Evolutionary conservation across 2,329 filamentous ascomycete species (phyloP).

Genomic region (Bipolaris zeicola): DNA sequence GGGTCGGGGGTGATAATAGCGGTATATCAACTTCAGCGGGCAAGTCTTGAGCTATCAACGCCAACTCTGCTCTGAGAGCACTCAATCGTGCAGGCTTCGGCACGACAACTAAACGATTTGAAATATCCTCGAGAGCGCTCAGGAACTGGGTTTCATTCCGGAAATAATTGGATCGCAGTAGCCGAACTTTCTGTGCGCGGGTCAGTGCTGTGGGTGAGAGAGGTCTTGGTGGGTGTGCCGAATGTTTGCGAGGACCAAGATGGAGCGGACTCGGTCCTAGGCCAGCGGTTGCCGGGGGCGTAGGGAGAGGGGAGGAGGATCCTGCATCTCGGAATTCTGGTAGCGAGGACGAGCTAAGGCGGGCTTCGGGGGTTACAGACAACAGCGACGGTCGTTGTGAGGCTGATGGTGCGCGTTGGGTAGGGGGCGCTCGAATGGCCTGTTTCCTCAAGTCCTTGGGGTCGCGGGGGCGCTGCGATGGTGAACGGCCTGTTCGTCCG

Average conservation of each 20-base stretch:
- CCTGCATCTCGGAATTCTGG: conserved; percentile 64
- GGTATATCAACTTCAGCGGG: conserved; percentile 85
- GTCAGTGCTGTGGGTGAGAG: conserved; percentile 68
- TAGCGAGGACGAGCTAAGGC: conserved; percentile 70
- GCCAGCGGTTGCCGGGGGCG: conserved; percentile 50
- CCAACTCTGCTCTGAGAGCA: conserved; percentile 78
- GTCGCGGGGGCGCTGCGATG: conserved; percentile 37
- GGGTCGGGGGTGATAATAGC: conserved; percentile 75
- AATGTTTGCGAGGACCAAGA: conserved; percentile 52
- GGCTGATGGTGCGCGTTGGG: conserved; percentile 33
- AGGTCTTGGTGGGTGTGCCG: conserved; percentile 63
- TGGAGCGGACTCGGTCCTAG: conserved; percentile 42
- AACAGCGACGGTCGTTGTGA: conserved; percentile 56
- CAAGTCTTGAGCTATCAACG: conserved; percentile 78
- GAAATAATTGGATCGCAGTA: conserved; percentile 82
- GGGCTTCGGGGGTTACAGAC: conserved; percentile 63
- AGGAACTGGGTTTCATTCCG: conserved; percentile 80
- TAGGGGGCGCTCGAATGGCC: conserved; percentile 28
- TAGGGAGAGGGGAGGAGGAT: conserved; percentile 45
- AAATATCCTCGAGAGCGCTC: conserved; percentile 80
- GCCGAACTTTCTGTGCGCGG: conserved; percentile 68
- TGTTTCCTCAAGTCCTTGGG: conserved; percentile 40
- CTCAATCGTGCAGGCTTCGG: conserved; percentile 82
- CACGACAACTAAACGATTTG: conserved; percentile 80
- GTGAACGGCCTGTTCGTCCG: conserved; percentile 46